phyloP scores from a whole-genome alignment of 495 filamentous ascomycete species.

The Penicillium steckii region DNA sequence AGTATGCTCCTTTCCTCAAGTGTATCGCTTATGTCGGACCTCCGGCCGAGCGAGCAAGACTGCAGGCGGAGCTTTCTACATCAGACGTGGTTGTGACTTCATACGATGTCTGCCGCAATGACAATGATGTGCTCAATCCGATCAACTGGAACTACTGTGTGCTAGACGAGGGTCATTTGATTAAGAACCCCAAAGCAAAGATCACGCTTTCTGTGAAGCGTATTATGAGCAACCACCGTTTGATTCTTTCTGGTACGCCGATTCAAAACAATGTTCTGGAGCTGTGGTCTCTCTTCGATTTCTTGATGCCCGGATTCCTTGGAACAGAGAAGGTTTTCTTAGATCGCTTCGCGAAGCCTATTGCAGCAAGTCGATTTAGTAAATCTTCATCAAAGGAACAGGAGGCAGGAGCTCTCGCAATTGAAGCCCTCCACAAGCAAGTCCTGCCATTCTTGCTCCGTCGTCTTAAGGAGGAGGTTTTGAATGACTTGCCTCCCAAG shows the following conservation, averaged over 20 bases:
- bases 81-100: conserved; percentile 95
- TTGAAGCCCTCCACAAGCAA: conserved; percentile 96
- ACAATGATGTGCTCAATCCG: conserved; percentile 77
- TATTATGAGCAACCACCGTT: conserved; percentile 82
- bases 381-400: conserved; percentile 98
- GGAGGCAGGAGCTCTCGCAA: conserved; percentile 92
- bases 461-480: conserved; percentile 94
- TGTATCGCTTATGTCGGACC: conserved; percentile 88
- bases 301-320: conserved; percentile 97
- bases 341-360: conserved; percentile 96
- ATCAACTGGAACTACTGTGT: conserved; percentile 97
- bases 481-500: conserved; percentile 95
- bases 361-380: conserved; percentile 88
- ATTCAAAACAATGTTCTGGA: conserved; percentile 99
- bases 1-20: conserved; percentile 90
- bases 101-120: conserved; percentile 95
- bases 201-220: conserved; percentile 88
- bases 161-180: conserved; percentile 94
- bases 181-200: conserved; percentile 97
- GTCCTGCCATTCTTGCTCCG: conserved; percentile 95
- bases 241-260: conserved; percentile 94
- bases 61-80: conserved; percentile 63
- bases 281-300: conserved; percentile 98
- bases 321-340: conserved; percentile 98
- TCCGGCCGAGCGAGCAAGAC: conserved; percentile 69